Conservation (phyloP, 192 early-diverging fungal species). For the Entomortierella chlamydospora region DNA sequence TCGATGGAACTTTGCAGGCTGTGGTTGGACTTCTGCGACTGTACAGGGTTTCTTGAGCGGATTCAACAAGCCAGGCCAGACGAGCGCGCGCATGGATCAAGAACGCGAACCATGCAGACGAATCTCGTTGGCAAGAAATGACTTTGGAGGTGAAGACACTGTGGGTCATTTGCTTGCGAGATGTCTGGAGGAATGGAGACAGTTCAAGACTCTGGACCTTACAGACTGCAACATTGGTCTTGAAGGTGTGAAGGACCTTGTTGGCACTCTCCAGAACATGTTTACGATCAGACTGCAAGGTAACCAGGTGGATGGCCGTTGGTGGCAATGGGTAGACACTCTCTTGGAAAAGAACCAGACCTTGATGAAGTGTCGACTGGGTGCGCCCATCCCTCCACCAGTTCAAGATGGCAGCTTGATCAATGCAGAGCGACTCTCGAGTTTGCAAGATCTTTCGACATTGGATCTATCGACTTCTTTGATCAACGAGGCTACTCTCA, state of each 20-base stretch:
- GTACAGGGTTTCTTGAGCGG: constrained; percentile 31
- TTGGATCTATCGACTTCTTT: constrained; percentile 35
- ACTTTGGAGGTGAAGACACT: constrained; percentile 36
- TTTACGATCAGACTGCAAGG: constrained; percentile 36
- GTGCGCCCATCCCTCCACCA: constrained; percentile 19
- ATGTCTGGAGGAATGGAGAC: constrained; percentile 23
- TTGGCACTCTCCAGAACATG: constrained; percentile 20
- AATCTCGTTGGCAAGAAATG: constrained; percentile 37
- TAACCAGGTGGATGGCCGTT: constrained; percentile 25
- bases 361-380: constrained; percentile 32
- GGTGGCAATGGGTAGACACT: constrained; percentile 51
- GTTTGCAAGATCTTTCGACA: constrained; percentile 10
- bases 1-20: constrained; percentile 47
- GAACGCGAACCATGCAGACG: constrained; percentile 26
- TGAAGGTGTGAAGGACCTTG: constrained; percentile 26
- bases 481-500: constrained; percentile 18
- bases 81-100: not conserved
- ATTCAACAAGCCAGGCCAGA: not conserved
- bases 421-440: constrained; percentile 1
- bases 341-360: constrained; percentile 28
- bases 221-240: constrained; percentile 46
- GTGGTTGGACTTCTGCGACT: constrained; percentile 33
- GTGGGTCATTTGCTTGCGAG: constrained; percentile 27
- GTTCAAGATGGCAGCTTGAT: not conserved
- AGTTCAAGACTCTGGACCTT: constrained; percentile 37